Conservation (phyloP, 345 rosid species). For the Gossypium stocksii region DNA sequence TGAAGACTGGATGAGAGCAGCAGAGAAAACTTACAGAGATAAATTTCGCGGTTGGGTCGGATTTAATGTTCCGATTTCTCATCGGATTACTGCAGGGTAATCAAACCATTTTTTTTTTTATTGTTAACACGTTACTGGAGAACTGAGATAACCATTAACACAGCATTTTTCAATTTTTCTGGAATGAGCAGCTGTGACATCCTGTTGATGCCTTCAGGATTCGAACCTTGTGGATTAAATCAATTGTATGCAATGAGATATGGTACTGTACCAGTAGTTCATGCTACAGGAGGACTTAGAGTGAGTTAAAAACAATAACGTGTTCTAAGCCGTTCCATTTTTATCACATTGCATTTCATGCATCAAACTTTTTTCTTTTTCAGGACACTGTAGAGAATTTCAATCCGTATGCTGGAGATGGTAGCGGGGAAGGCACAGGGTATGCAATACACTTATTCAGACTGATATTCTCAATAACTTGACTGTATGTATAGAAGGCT, state of each 20-base stretch:
- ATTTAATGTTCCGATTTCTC: conserved; percentile 85
- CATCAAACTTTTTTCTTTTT: not conserved
- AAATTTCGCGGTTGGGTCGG: conserved; percentile 98
- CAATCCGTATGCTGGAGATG: conserved; percentile 65
- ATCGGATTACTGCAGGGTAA: conserved; percentile 95
- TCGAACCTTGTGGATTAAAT: conserved; percentile 94
- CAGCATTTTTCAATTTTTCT: not conserved
- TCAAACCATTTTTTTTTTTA: not conserved
- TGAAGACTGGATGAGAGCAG: conserved; percentile 85
- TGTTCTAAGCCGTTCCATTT: not conserved
- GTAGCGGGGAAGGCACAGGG: conserved; percentile 82
- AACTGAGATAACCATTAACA: conserved; percentile 5
- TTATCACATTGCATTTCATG: conserved; percentile 10
- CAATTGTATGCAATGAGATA: conserved; percentile 97
- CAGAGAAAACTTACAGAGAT: conserved; percentile 61
- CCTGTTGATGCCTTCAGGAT: conserved; percentile 95
- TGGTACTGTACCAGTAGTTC: conserved; percentile 91
- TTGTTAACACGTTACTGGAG: not conserved
- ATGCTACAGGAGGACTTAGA: conserved; percentile 88
- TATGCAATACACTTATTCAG: conserved; percentile 24
- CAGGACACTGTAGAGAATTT: conserved; percentile 92
- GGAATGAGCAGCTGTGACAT: conserved; percentile 78
- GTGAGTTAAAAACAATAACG: conserved; percentile 40
- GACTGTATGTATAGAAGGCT: not conserved
- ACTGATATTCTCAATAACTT: not conserved